A percentile compares a stretch with the other conserved stretches of the same genome.
Evolutionary conservation across 192 early-diverging fungal species (phyloP).

Genomic region (Coemansia sp.): DNA sequence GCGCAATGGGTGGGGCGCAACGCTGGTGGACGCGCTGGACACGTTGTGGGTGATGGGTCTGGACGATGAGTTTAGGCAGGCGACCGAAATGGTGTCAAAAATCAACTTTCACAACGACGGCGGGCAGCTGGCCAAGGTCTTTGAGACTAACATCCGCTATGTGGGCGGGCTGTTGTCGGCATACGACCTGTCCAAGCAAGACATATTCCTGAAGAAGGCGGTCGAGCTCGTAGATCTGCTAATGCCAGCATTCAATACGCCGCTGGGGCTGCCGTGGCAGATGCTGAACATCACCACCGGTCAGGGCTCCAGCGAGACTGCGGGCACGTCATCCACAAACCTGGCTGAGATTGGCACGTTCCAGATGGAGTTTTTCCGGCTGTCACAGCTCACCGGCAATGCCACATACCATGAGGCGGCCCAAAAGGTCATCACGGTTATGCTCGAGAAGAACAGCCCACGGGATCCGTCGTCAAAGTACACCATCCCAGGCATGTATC

Average conservation of each 20-base stretch:
- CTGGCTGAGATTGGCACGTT: constrained; percentile 79
- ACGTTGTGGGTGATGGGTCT: constrained; percentile 82
- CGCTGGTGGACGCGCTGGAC: constrained; percentile 85
- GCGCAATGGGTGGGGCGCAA: constrained; percentile 73
- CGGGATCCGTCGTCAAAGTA: constrained; percentile 30
- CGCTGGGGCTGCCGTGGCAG: constrained; percentile 72
- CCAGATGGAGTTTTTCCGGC: constrained; percentile 89
- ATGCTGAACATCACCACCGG: constrained; percentile 64
- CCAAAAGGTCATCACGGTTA: constrained; percentile 60
- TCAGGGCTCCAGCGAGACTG: constrained; percentile 57
- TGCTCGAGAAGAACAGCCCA: constrained; percentile 35
- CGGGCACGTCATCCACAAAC: constrained; percentile 41
- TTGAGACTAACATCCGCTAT: constrained; percentile 88
- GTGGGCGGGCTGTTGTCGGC: constrained; percentile 84
- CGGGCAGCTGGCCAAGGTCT: constrained; percentile 67
- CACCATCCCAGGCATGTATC: constrained; percentile 43
- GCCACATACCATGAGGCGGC: constrained; percentile 78
- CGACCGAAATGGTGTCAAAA: constrained; percentile 67
- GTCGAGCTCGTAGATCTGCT: constrained; percentile 74
- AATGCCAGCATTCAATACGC: constrained; percentile 71
- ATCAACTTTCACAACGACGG: constrained; percentile 65
- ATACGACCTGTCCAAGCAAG: constrained; percentile 70
- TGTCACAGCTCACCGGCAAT: constrained; percentile 74
- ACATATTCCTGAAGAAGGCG: constrained; percentile 68
- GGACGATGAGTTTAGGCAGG: constrained; percentile 71